These are phyloP conservation scores for Syzygium oleosum DNA, from an alignment of 345 rosid genomes.

Conservation along the genomic window DNA sequence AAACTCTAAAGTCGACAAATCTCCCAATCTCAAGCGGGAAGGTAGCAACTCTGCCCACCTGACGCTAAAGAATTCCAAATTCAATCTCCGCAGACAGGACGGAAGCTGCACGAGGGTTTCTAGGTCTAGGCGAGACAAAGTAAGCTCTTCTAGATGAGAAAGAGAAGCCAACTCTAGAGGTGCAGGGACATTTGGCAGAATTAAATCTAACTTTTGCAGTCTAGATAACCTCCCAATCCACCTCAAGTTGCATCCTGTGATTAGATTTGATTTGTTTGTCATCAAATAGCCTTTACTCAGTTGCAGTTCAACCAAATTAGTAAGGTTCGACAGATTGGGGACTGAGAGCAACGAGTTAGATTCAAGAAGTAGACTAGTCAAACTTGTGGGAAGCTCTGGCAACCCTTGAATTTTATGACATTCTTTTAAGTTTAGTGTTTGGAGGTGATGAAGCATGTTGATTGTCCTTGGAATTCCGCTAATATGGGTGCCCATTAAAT, in stretches of 20 bases:
- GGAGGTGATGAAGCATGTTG: not conserved
- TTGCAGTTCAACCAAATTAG: not conserved
- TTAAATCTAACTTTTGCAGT: no score
- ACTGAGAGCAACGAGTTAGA: not conserved
- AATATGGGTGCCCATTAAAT: not conserved
- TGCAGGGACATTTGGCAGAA: not conserved
- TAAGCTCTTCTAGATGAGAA: not conserved
- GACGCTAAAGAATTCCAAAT: no score
- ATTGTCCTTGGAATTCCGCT: not conserved
- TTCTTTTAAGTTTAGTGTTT: not conserved
- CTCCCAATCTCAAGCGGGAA: no score
- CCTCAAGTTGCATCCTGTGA: not conserved
- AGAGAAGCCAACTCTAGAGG: not conserved
- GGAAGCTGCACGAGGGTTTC: not conserved
- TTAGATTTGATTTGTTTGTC: not conserved
- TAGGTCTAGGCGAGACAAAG: not conserved
- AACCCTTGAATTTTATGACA: not conserved
- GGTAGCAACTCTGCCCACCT: no score
- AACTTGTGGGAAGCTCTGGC: not conserved
- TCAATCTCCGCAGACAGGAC: not conserved
- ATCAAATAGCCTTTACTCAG: accelerated
- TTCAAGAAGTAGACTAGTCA: not conserved
- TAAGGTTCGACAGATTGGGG: not conserved
- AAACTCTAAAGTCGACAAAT: not conserved
- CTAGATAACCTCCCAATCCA: not conserved